Percentiles rank a stretch among this genome's conserved stretches.
Conservation (phyloP, 192 early-diverging fungal genomes). For the Coemansia sp. region DNA sequence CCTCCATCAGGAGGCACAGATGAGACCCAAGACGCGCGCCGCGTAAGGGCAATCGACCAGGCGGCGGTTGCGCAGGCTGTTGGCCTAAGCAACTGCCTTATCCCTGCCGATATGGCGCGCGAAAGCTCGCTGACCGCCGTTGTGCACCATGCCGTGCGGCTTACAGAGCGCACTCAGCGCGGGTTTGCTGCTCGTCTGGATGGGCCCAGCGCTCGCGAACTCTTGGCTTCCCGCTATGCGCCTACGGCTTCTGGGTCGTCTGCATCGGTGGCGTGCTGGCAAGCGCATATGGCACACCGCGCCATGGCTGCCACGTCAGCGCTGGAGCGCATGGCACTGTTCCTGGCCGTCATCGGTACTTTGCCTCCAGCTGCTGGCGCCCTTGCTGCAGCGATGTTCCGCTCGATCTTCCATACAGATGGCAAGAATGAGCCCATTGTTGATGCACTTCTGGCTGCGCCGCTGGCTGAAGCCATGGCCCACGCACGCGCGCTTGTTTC, state of each 20-base stretch:
- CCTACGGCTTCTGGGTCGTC: constrained; percentile 17
- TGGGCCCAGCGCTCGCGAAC: not conserved
- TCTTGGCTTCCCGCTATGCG: not conserved
- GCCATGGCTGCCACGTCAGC: not conserved
- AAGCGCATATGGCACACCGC: constrained; percentile 13
- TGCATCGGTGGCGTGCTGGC: constrained; percentile 27
- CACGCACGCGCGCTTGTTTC: constrained; percentile 26
- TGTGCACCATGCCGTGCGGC: constrained; percentile 35
- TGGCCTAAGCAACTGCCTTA: constrained; percentile 15
- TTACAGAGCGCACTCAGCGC: constrained; percentile 43
- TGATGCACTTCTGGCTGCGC: not conserved
- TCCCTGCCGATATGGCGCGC: not conserved
- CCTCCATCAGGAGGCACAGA: not conserved
- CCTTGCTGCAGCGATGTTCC: constrained; percentile 1
- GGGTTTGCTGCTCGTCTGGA: constrained; percentile 16
- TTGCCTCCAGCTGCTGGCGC: constrained; percentile 10
- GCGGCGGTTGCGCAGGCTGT: constrained; percentile 12
- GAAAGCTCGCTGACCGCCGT: constrained; percentile 14
- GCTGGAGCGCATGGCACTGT: constrained; percentile 17
- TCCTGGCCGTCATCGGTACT: constrained; percentile 31
- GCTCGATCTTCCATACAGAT: not conserved
- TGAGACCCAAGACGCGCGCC: not conserved
- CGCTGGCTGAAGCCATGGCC: constrained; percentile 6
- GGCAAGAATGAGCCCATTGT: not conserved
- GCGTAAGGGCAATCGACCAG: constrained; percentile 9